Percentiles rank a stretch among this genome's conserved stretches.
Evolutionary conservation across 495 filamentous ascomycete genomes (phyloP).

Genomic region (Penicillium lividum): DNA sequence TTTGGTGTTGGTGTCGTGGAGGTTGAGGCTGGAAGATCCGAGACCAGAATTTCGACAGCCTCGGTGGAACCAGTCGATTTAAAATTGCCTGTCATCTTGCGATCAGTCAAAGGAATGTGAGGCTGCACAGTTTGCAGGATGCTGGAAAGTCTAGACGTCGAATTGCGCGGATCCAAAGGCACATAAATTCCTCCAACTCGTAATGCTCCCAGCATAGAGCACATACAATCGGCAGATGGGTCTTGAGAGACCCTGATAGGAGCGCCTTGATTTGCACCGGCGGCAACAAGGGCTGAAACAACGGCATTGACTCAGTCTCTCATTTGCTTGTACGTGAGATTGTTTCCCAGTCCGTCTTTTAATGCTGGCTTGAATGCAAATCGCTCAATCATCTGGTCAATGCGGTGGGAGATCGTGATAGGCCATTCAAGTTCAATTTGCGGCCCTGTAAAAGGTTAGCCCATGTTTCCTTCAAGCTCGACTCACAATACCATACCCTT

Average conservation of each 20-base stretch:
- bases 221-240: constrained; percentile 26
- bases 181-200: constrained; percentile 50
- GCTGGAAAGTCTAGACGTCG: neutral
- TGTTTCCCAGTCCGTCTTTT: constrained; percentile 15
- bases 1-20: neutral
- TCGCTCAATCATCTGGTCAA: constrained; percentile 25
- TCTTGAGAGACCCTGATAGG: constrained; percentile 22
- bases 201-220: constrained; percentile 33
- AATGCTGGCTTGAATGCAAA: constrained; percentile 15
- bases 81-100: neutral
- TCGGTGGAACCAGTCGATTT: neutral
- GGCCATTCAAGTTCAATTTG: constrained; percentile 26
- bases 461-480: neutral
- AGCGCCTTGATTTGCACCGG: constrained; percentile 6
- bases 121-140: neutral
- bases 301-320: constrained; percentile 12
- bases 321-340: constrained; percentile 19
- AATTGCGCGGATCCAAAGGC: constrained; percentile 36
- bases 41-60: neutral
- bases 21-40: neutral
- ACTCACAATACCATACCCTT: constrained; percentile 16
- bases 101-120: neutral
- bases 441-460: too few species aligned
- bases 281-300: constrained; percentile 6
- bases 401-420: constrained; percentile 31